phyloP scores from a whole-genome alignment of 208 protist genomes.

The Trypanosoma grayi region DNA sequence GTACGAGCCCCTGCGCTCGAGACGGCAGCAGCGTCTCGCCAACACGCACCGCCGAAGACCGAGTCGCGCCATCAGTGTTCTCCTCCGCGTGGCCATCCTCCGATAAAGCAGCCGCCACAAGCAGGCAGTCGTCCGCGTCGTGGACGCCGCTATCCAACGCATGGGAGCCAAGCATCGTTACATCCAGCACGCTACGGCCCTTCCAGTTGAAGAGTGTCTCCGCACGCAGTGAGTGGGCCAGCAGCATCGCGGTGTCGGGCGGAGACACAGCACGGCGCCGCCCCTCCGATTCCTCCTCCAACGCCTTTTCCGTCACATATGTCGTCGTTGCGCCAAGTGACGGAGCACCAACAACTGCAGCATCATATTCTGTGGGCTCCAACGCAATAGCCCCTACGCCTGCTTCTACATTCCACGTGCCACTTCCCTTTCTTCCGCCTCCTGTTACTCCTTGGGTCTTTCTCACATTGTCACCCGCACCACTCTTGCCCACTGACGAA shows the following conservation, averaged over 20 bases:
- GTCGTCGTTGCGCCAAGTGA: not conserved
- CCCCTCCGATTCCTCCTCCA: not conserved
- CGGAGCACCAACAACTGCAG: no score
- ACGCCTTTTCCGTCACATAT: not conserved
- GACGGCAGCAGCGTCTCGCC: not conserved
- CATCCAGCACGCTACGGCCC: slow-evolving; percentile 19
- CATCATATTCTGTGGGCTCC: not conserved
- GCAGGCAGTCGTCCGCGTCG: not conserved
- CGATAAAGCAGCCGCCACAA: slow-evolving; percentile 10
- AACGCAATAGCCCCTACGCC: not conserved
- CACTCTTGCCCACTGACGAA: no score
- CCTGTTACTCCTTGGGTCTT: no score
- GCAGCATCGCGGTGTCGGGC: slow-evolving; percentile 32
- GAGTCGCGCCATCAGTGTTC: not conserved
- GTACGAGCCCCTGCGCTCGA: slow-evolving; percentile 31
- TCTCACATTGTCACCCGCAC: no score
- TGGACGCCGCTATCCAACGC: not conserved
- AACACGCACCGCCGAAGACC: not conserved
- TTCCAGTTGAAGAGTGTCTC: slow-evolving; percentile 20
- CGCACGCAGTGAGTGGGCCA: slow-evolving; percentile 22
- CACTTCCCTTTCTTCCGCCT: not conserved
- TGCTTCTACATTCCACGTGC: not conserved
- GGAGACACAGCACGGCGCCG: slow-evolving; percentile 2
- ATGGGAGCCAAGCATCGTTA: slow-evolving; percentile 5
- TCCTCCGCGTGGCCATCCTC: slow-evolving; percentile 3